Conservation (phyloP, 108 stramenopile species). For the Cyclotella sp. region DNA sequence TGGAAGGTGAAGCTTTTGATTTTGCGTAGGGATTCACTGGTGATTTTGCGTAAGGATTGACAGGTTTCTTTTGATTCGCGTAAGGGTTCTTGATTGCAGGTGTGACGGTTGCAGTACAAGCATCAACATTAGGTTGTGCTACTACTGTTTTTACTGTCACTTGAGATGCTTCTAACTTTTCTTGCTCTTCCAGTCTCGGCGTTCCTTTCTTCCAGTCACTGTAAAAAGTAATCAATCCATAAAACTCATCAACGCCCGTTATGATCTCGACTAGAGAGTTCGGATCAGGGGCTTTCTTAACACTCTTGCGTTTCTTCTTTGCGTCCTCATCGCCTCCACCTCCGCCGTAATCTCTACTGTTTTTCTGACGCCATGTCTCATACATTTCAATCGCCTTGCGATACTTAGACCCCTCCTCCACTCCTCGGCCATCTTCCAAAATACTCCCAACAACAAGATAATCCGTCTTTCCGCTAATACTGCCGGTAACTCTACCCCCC, state of each 20-base stretch:
- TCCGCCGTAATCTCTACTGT: conserved; percentile 14
- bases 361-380: conserved; percentile 37
- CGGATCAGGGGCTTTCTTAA: conserved; percentile 31
- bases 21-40: conserved; percentile 1
- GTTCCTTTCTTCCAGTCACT: conserved; percentile 60
- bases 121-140: conserved; percentile 18
- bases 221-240: conserved; percentile 62
- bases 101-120: conserved; percentile 55
- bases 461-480: conserved; percentile 85
- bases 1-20: not conserved
- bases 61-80: conserved; percentile 15
- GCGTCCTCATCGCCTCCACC: not conserved
- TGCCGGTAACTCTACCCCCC: conserved; percentile 83
- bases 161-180: conserved; percentile 9
- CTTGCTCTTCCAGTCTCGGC: conserved; percentile 17
- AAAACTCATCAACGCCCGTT: conserved; percentile 60
- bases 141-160: conserved; percentile 10
- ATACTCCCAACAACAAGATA: conserved; percentile 84
- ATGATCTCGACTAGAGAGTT: conserved; percentile 55
- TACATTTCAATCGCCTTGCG: conserved; percentile 60
- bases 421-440: conserved; percentile 93
- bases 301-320: conserved; percentile 14
- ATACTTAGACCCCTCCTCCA: conserved; percentile 85
- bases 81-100: conserved; percentile 32
- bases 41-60: conserved; percentile 32